Evolutionary conservation across 371 early-diverging fungal species (phyloP).

Genomic region (Mortierella sp.): DNA sequence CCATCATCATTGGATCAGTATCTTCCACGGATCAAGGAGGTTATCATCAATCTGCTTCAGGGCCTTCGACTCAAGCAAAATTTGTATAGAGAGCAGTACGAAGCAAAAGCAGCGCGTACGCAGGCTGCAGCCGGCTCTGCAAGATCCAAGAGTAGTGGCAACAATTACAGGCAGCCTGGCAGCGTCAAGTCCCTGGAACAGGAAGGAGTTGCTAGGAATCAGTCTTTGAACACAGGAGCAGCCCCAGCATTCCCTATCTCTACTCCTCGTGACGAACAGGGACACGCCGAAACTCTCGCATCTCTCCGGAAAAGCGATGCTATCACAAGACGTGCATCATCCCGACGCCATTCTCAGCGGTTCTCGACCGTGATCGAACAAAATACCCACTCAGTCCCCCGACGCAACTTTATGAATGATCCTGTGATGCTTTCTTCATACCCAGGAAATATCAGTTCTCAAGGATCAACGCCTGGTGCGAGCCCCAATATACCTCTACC

Average conservation of each 20-base stretch:
- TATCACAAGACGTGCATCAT: constrained; percentile 56
- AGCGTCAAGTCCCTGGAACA: constrained; percentile 6
- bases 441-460: constrained; percentile 29
- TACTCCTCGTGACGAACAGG: constrained; percentile 29
- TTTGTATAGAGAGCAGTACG: constrained; percentile 54
- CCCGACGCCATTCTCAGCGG: constrained; percentile 48
- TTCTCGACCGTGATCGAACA: constrained; percentile 42
- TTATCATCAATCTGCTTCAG: constrained; percentile 66
- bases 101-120: constrained; percentile 30
- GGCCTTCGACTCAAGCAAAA: constrained; percentile 68
- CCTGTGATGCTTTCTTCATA: constrained; percentile 25
- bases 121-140: constrained; percentile 14
- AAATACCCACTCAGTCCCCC: constrained; percentile 37
- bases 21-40: constrained; percentile 67
- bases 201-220: constrained; percentile 10
- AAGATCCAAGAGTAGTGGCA: constrained; percentile 29
- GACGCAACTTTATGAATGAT: constrained; percentile 28
- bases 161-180: constrained; percentile 24
- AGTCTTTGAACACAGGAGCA: constrained; percentile 17
- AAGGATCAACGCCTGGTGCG: constrained; percentile 23
- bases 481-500: constrained; percentile 22
- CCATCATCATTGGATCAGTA: constrained; percentile 64
- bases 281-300: constrained; percentile 58
- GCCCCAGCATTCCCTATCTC: constrained; percentile 27
- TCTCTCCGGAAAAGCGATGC: constrained; percentile 58